A percentile compares a stretch with the other conserved stretches of the same genome.
Conservation (phyloP, 139 green algal genomes). For the Chlamydomonas urium region DNA sequence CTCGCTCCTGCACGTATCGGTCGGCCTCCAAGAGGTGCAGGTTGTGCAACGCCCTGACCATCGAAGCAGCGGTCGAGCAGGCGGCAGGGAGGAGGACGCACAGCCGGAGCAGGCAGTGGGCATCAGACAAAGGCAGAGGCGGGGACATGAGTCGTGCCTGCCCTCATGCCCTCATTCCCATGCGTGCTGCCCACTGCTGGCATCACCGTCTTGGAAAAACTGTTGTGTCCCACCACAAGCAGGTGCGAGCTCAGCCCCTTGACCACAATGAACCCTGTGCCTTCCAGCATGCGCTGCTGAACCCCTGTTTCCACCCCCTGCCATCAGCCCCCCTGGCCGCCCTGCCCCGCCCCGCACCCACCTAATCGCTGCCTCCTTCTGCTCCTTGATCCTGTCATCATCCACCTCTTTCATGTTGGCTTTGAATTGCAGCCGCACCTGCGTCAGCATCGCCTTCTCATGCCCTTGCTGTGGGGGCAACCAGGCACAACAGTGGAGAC, state of each 20-base stretch:
- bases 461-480: slow-evolving; percentile 57
- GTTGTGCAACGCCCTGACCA: slow-evolving; percentile 51
- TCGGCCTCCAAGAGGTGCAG: slow-evolving; percentile 52
- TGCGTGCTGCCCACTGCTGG: neutral
- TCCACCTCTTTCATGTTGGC: slow-evolving; percentile 51
- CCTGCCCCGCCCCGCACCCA: neutral
- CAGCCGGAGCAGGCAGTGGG: neutral
- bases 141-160: too few species aligned
- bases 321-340: neutral
- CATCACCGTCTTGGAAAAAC: neutral
- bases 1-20: slow-evolving; percentile 37
- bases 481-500: too few species aligned
- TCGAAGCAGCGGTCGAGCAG: slow-evolving; percentile 4
- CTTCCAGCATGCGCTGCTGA: neutral
- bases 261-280: neutral
- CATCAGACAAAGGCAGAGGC: too few species aligned
- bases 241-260: too few species aligned
- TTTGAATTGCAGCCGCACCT: slow-evolving; percentile 20
- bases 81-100: neutral
- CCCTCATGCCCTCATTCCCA: neutral
- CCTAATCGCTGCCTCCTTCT: slow-evolving; percentile 54
- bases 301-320: neutral
- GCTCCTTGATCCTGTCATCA: slow-evolving; percentile 48
- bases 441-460: slow-evolving; percentile 27
- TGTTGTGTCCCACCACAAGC: too few species aligned